Evolutionary conservation across 352 stramenopile genomes (phyloP), one percentile per base, ranked within the genome.

Genomic region (Halophytophthora polymorphica): DNA sequence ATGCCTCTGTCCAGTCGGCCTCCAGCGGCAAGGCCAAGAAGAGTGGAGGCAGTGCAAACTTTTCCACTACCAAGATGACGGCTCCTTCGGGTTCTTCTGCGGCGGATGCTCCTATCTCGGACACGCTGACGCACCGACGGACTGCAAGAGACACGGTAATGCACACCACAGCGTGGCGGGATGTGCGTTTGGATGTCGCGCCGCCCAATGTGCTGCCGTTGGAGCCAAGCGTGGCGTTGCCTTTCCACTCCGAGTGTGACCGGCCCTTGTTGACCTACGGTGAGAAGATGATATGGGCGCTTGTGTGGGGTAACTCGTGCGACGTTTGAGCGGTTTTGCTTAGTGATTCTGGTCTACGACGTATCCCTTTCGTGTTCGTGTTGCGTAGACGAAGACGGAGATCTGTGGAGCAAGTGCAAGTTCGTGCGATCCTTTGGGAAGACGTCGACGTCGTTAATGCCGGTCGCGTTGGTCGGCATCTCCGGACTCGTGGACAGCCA

Each of bases 371-470:
- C 50, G 44, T 48, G 17, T 45, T 48, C 7, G 41, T 13, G 18
- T 31, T 55, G 13, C 49, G 10, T 23, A 90, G 79, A 90, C 61
- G 23, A 56, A 21, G 61, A 54, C 15, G 66, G 62, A 15, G 66
- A 71, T 10, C 65, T 88, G 12, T 66, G 61, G 15, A 55, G 56
- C 18, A 85, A 78, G 34, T 84, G 73, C 35, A 68, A 66, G 34
- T 31, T 88, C 11, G 28, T 86, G 14, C 35, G 59, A 15, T 58
- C 60, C 14, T 86, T 88, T 47, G 74, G 71, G 12, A 69, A 79
- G 31, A 31, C 25, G 25, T 64, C 52, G 3, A 72, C 56, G 36
- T 56, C 66, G 2, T 65, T 75, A 50, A 34, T 66, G 35, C 45
- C 69, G 2, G 58, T 63, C 2, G 45, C 46, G 33, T 37, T 71